These are phyloP conservation scores for Venturia aucupariae DNA, from an alignment of 2,329 filamentous ascomycete genomes.

Conservation along the genomic window DNA sequence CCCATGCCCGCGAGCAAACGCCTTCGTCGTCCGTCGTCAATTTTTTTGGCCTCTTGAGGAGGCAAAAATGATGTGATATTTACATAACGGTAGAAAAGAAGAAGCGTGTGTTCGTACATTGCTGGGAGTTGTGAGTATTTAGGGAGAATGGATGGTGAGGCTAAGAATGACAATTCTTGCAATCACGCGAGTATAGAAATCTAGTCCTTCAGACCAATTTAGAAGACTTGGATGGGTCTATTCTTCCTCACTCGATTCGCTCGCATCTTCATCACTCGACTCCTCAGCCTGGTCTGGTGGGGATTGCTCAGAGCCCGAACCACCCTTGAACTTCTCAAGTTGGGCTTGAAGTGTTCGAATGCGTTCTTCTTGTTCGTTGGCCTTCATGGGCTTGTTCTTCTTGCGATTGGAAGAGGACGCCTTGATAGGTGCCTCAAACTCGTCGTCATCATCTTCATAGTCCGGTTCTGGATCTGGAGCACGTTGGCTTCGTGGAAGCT, in stretches of 20 bases:
- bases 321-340: conserved; percentile 34
- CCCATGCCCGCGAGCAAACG: not conserved
- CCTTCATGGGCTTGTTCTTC: conserved; percentile 72
- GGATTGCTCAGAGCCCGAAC: conserved; percentile 31
- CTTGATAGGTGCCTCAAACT: conserved; percentile 21
- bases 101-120: not conserved
- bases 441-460: conserved; percentile 25
- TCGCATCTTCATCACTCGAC: conserved; percentile 8
- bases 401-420: conserved; percentile 44
- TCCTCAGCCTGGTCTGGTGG: conserved; percentile 5
- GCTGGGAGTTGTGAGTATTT: not conserved
- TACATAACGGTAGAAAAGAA: conserved; percentile 6
- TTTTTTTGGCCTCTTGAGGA: not conserved
- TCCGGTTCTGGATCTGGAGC: conserved; percentile 24
- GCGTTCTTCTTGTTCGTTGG: conserved; percentile 58
- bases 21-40: not conserved
- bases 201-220: not conserved
- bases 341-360: conserved; percentile 55
- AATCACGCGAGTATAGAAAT: not conserved
- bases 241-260: conserved; percentile 10
- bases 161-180: not conserved
- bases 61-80: not conserved
- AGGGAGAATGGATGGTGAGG: not conserved
- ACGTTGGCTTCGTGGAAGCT: conserved; percentile 21
- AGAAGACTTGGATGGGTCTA: not conserved